These are phyloP conservation scores for Friedmanniomyces endolithicus DNA, from an alignment of 495 filamentous ascomycete genomes.

Conservation along the genomic window DNA sequence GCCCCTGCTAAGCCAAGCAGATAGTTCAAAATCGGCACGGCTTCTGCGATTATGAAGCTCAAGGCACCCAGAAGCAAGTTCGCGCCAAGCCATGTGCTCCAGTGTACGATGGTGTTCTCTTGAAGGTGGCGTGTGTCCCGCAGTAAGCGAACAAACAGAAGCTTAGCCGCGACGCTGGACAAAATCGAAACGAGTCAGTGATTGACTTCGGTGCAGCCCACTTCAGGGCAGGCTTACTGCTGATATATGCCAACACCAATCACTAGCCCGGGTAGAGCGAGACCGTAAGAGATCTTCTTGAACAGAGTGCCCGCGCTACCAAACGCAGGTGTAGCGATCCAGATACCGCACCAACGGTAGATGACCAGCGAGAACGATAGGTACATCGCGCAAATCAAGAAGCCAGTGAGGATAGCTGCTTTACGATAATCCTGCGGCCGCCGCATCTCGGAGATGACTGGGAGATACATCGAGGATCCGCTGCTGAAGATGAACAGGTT, in stretches of 20 bases:
- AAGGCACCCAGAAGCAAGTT: constrained; percentile 13
- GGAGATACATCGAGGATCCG: constrained; percentile 11
- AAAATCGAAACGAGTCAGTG: neutral
- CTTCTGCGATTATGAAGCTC: constrained; percentile 15
- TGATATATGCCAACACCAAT: constrained; percentile 3
- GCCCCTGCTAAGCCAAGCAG: constrained; percentile 9
- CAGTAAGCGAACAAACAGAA: constrained; percentile 23
- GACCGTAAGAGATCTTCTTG: constrained; percentile 18
- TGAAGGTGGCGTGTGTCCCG: constrained; percentile 29
- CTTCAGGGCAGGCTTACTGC: neutral
- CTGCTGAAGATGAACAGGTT: constrained; percentile 12
- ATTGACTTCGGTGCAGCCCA: neutral
- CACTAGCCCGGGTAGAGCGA: constrained; percentile 15
- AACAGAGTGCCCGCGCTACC: constrained; percentile 14
- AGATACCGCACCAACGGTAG: constrained; percentile 11
- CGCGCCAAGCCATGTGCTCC: constrained; percentile 29
- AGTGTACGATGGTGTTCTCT: constrained; percentile 26
- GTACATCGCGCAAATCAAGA: constrained; percentile 24
- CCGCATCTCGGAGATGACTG: constrained; percentile 15
- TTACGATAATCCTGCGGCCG: constrained; percentile 10
- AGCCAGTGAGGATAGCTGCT: constrained; percentile 24
- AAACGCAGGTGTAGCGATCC: constrained; percentile 16
- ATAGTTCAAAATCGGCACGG: constrained; percentile 28
- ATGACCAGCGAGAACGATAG: constrained; percentile 12
- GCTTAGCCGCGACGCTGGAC: constrained; percentile 10